Evolutionary conservation across 805 yeast genomes (phyloP).

Genomic region (Saccharomyces cerevisiae): DNA sequence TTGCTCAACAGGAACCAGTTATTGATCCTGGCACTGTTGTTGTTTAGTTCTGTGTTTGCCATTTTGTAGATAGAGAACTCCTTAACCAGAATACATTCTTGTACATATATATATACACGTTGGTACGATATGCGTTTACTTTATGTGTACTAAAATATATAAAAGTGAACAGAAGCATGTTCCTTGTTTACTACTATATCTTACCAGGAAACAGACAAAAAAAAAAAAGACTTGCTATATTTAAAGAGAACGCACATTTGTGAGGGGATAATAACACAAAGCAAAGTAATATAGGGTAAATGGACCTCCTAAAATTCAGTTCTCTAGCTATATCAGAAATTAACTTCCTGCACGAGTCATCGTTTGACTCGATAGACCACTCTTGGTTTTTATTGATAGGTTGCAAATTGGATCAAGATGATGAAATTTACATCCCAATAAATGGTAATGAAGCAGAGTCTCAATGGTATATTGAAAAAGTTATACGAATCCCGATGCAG

Average conservation of each 20-base stretch:
- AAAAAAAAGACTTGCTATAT: neutral
- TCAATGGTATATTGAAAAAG: neutral
- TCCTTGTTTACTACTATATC: neutral
- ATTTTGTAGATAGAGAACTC: neutral
- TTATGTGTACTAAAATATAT: neutral
- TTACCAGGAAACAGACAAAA: neutral
- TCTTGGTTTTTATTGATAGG: neutral
- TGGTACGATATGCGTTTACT: neutral
- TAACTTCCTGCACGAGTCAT: slow-evolving; percentile 7
- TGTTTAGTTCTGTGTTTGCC: slow-evolving; percentile 21
- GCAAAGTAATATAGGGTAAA: neutral
- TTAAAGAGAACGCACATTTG: neutral
- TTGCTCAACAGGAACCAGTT: slow-evolving; percentile 40
- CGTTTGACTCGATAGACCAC: neutral
- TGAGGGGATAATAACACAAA: no score
- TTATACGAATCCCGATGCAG: neutral
- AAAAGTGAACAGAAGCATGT: neutral
- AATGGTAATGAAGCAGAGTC: neutral
- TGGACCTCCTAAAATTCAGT: slow-evolving; percentile 3
- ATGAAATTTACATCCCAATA: neutral
- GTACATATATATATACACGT: slow-evolving; percentile 8
- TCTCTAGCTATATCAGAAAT: slow-evolving; percentile 8
- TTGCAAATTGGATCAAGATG: neutral
- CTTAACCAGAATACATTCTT: slow-evolving; percentile 1
- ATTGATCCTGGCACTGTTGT: slow-evolving; percentile 40